Conservation (phyloP, 306 rosid genomes). For the Elaeagnus macrophylla region DNA sequence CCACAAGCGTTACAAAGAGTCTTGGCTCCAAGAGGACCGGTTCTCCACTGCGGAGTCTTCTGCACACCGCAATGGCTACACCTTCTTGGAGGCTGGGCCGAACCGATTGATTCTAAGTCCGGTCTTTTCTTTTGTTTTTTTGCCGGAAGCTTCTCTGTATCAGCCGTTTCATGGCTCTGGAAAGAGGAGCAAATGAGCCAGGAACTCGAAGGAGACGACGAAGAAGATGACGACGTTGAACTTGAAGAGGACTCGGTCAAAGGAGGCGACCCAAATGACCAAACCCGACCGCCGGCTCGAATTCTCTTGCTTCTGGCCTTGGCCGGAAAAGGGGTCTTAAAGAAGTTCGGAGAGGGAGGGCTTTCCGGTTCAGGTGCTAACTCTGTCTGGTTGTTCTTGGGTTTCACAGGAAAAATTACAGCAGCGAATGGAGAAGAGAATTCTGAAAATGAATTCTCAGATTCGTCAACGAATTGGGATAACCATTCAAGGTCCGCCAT, state of each 20-base stretch:
- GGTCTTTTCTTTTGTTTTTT: conserved; percentile 36
- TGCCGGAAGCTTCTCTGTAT: conserved; percentile 19
- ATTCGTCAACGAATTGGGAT: conserved; percentile 65
- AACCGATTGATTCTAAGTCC: not conserved
- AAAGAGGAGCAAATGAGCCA: conserved; percentile 28
- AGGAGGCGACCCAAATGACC: conserved; percentile 57
- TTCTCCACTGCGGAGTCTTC: conserved; percentile 95
- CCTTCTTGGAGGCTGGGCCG: conserved; percentile 46
- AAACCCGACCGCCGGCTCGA: conserved; percentile 57
- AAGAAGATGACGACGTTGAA: conserved; percentile 50
- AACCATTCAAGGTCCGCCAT: conserved; percentile 82
- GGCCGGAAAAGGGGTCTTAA: conserved; percentile 62
- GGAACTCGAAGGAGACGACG: conserved; percentile 43
- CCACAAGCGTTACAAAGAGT: conserved; percentile 89
- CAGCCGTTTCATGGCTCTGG: conserved; percentile 16
- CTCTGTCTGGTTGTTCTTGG: conserved; percentile 4
- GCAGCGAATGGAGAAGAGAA: conserved; percentile 34
- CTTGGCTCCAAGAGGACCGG: conserved; percentile 84
- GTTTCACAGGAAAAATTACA: conserved; percentile 18
- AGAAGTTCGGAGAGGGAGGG: conserved; percentile 12
- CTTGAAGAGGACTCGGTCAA: conserved; percentile 56
- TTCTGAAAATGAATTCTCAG: conserved; percentile 56
- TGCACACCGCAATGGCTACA: conserved; percentile 96
- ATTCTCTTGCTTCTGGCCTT: conserved; percentile 78
- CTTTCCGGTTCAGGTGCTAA: conserved; percentile 7